Base-by-base conservation (phyloP, 495 filamentous ascomycete genomes). In the Cenococcum geophilum region DNA sequence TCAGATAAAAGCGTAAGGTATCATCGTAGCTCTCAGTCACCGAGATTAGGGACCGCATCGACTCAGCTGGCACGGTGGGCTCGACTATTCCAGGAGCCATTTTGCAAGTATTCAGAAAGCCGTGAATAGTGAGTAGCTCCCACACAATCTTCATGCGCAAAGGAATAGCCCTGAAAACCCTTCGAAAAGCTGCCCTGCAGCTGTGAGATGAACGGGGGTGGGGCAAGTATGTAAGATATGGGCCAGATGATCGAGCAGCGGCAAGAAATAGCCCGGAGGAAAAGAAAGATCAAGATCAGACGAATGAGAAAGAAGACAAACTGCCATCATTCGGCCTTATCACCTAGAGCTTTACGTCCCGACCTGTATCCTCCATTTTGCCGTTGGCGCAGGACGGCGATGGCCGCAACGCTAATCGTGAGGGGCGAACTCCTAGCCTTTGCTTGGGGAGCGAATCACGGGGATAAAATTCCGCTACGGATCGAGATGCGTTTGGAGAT, bases 1-100 rank as follows among this genome's bases (percentile, higher is more conserved):
- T 98, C 34, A 98, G 84, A 73, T 91, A 97, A 77, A 98, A 97
- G 1, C 83, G 81, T 52, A 96, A 59, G 27, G 73, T 76, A 63
- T 76, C 75, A 51, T 74, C 71, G 77, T 88, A 91, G 25, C 79
- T 72, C 37, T 79, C 79, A 2, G 86, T 87, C 27, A 90, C 72
- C 21, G 81, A 74, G 22, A 75, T 66, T 25, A 89, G 72, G 32
- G 77, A 76, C 37, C 65, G 60, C 36, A 73, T 70, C 61, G 76
- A 77, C 34, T 76, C 72, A 6, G 72, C 47, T 0, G 76, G 69
- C 49, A 80, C 78, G 34, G 77, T 81, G 14, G 82, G 81, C 42
- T 73, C 71, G 21, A 81, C 69, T 27, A 84, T 73, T 27, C 84
- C 83, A 51, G 85, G 83, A 61, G 85, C 80, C 86, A 88, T 88